Conservation (phyloP, 768 basidiomycete species). For the Chiua virens region DNA sequence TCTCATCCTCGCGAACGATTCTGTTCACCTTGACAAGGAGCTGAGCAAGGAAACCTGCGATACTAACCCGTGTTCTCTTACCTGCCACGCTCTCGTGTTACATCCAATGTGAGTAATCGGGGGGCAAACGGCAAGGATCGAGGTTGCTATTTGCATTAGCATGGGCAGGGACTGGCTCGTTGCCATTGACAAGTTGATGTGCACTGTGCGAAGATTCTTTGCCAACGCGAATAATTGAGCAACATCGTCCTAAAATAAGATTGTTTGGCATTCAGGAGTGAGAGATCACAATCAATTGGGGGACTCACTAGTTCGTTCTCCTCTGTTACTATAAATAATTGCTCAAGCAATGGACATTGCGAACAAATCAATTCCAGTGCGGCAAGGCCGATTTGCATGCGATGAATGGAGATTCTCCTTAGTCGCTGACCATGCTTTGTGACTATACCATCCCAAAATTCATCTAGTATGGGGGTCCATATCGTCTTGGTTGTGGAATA, state of each 20-base stretch:
- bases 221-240: conserved; percentile 42
- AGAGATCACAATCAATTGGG: neutral
- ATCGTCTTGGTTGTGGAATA: conserved; percentile 49
- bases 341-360: conserved; percentile 52
- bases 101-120: conserved; percentile 63
- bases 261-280: neutral
- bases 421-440: conserved; percentile 51
- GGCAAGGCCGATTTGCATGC: conserved; percentile 54
- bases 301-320: conserved; percentile 43
- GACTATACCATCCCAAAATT: conserved; percentile 54
- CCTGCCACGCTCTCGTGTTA: conserved; percentile 71
- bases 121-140: conserved; percentile 50
- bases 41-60: neutral
- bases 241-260: conserved; percentile 16
- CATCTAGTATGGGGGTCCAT: conserved; percentile 40
- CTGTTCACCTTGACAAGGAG: conserved; percentile 45
- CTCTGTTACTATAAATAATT: conserved; percentile 62
- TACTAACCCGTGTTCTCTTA: conserved; percentile 27
- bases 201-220: conserved; percentile 51
- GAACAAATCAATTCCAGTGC: conserved; percentile 55
- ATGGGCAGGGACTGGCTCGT: conserved; percentile 15
- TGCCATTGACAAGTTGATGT: conserved; percentile 52
- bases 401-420: conserved; percentile 59
- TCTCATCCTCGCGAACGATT: conserved; percentile 34
- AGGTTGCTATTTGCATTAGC: conserved; percentile 38